Conservation (phyloP, 179 eudicot species). For the Camellia oleifera region DNA sequence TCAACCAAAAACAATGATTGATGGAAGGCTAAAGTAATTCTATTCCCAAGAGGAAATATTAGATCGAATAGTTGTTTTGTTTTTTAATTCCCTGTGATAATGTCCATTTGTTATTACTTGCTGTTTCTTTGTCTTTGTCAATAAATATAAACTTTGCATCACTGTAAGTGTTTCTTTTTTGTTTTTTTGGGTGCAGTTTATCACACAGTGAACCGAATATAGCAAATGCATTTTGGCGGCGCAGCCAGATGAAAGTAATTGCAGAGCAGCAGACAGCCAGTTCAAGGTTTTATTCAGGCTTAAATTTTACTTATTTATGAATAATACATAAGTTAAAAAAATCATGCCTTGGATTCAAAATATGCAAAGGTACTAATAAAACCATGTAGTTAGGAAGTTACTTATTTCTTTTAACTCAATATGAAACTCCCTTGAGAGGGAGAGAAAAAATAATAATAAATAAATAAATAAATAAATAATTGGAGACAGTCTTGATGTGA, state of each 20-base stretch:
- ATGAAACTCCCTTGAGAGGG: neutral
- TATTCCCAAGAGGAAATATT: neutral
- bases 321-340: too few relatives aligned
- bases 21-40: slow-evolving; percentile 39
- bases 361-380: neutral
- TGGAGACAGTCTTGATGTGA: neutral
- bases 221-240: slow-evolving; percentile 78
- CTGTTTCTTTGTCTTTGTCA: neutral
- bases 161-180: neutral
- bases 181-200: slow-evolving; percentile 39
- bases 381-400: neutral
- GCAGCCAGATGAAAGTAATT: slow-evolving; percentile 84
- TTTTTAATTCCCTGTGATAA: neutral
- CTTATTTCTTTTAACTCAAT: neutral
- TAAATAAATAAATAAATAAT: neutral
- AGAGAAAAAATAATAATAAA: too few relatives aligned
- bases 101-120: neutral
- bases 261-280: slow-evolving; percentile 82
- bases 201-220: slow-evolving; percentile 86
- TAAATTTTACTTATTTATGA: neutral
- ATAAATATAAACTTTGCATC: neutral
- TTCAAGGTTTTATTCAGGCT: slow-evolving; percentile 62
- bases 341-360: neutral
- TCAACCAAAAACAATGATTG: slow-evolving; percentile 36
- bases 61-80: neutral